phyloP scores from a whole-genome alignment of 2,329 filamentous ascomycete genomes.

The Boeremia lycopersici region DNA sequence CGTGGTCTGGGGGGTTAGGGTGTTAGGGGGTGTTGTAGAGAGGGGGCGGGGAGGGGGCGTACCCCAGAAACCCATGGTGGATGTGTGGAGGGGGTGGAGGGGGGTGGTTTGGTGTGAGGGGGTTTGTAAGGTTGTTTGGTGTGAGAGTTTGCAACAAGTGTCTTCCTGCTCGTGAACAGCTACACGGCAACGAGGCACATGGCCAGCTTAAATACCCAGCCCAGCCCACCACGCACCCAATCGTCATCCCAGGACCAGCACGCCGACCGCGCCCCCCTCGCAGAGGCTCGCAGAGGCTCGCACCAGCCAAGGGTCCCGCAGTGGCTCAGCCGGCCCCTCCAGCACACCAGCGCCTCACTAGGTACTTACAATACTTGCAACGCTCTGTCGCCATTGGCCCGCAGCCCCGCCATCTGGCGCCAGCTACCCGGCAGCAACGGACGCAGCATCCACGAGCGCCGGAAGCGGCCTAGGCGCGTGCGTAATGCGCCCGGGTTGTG shows the following conservation, averaged over 20 bases:
- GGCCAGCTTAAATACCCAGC: conserved; percentile 24
- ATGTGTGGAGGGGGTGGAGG: no score
- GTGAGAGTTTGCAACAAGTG: no score
- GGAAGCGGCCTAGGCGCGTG: conserved; percentile 30
- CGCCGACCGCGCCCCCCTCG: not conserved
- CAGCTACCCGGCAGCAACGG: not conserved
- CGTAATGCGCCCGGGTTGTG: conserved; percentile 24
- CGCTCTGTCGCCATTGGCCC: conserved; percentile 28
- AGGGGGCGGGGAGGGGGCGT: conserved; percentile 3
- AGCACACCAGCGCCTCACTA: conserved; percentile 23
- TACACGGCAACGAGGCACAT: not conserved
- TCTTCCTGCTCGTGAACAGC: no score
- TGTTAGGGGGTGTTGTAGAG: not conserved
- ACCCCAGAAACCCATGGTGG: conserved; percentile 55
- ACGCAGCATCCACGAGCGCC: conserved; percentile 18
- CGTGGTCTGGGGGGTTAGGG: conserved; percentile 56
- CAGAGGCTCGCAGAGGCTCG: no score
- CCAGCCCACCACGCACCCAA: conserved; percentile 3
- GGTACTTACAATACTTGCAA: no score
- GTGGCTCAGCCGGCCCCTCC: conserved; percentile 25
- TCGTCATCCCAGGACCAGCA: conserved; percentile 20
- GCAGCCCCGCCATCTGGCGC: no score
- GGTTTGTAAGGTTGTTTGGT: no score
- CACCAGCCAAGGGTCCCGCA: conserved; percentile 29
- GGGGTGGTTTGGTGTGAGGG: no score